Evolutionary conservation across 2,329 filamentous ascomycete species (phyloP).

Genomic region (Aspergillus aculeatinus): DNA sequence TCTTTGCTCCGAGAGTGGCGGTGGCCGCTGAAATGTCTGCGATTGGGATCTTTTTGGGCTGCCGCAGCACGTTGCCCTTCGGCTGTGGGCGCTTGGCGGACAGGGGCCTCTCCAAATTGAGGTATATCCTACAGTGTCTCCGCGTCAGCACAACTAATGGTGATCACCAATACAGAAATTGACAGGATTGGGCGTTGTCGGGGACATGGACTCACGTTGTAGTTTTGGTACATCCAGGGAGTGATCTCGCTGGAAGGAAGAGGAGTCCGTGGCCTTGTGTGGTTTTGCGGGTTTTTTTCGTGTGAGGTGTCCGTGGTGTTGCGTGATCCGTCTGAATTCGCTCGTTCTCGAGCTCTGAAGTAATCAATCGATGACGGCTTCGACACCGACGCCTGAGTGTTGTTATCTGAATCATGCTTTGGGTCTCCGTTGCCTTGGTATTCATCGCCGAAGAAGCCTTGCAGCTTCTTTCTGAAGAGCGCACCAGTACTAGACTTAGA

Average conservation of each 20-base stretch:
- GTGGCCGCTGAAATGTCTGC: constrained; percentile 51
- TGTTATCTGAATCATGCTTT: constrained; percentile 68
- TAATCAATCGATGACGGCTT: constrained; percentile 47
- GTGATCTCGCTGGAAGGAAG: constrained; percentile 89
- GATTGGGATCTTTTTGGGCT: constrained; percentile 53
- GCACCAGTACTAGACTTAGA: constrained; percentile 72
- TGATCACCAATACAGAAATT: not conserved
- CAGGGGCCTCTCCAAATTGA: constrained; percentile 73
- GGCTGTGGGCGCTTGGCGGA: constrained; percentile 66
- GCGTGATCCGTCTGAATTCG: constrained; percentile 75
- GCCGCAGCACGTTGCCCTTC: constrained; percentile 61
- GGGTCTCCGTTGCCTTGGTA: constrained; percentile 63
- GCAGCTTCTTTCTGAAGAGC: constrained; percentile 73
- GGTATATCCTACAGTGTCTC: constrained; percentile 62
- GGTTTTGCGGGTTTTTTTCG: constrained; percentile 65
- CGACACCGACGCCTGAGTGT: constrained; percentile 47
- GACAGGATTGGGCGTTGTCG: not conserved
- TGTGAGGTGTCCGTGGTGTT: constrained; percentile 46
- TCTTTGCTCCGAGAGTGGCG: constrained; percentile 57
- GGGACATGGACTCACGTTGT: constrained; percentile 58
- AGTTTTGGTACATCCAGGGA: constrained; percentile 93
- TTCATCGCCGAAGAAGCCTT: constrained; percentile 91
- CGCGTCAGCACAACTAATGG: not conserved
- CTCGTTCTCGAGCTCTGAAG: constrained; percentile 66
- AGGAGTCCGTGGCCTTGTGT: constrained; percentile 78